These are phyloP conservation scores for Madurella fahalii DNA, from an alignment of 2,329 filamentous ascomycete genomes.

Conservation along the genomic window DNA sequence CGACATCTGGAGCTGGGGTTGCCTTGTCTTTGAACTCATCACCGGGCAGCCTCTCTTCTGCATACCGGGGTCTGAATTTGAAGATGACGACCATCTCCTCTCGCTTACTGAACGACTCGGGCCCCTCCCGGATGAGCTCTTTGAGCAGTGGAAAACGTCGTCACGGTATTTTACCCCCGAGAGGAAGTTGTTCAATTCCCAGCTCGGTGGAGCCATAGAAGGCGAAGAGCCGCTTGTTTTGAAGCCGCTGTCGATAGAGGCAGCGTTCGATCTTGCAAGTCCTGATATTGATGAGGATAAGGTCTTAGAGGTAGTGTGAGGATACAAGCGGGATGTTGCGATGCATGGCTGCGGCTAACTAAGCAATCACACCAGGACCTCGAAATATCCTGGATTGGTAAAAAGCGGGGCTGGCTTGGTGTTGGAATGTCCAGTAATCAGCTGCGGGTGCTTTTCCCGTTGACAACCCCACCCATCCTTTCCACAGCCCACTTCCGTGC, in stretches of 20 bases:
- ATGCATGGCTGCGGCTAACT: too few species aligned
- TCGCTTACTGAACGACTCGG: neutral
- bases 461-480: neutral
- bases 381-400: too few species aligned
- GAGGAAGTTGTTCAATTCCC: neutral
- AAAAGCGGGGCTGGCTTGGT: too few species aligned
- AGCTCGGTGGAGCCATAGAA: neutral
- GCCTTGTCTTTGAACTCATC: conserved; percentile 31
- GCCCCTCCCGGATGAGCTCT: neutral
- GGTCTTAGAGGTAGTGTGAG: too few species aligned
- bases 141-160: neutral
- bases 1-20: conserved; percentile 33
- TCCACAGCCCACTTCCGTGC: neutral
- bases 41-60: conserved; percentile 30
- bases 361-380: too few species aligned
- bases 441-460: too few species aligned
- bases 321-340: too few species aligned
- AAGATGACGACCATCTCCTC: neutral
- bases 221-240: neutral
- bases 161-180: neutral
- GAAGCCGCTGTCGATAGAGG: neutral
- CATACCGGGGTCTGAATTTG: conserved; percentile 16
- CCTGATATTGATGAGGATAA: conserved; percentile 21
- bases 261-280: neutral
- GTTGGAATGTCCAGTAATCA: too few species aligned